phyloP scores from a whole-genome alignment of 1,139 yeast species.

The Pichia sp. region DNA sequence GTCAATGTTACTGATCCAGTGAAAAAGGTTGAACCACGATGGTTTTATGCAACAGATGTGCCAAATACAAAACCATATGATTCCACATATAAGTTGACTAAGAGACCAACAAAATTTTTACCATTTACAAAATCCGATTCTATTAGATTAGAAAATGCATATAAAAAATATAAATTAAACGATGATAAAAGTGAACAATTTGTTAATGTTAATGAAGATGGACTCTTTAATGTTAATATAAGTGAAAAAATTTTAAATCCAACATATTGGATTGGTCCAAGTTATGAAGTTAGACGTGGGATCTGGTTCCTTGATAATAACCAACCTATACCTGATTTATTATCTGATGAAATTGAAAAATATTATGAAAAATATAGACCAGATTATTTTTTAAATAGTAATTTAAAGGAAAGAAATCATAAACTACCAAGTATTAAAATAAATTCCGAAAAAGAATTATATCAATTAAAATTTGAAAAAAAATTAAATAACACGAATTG shows the following conservation, averaged over 20 bases:
- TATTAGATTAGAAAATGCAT: slow-evolving; percentile 48
- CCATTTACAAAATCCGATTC: slow-evolving; percentile 67
- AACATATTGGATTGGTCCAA: slow-evolving; percentile 86
- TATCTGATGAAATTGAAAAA: slow-evolving; percentile 56
- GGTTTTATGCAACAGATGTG: slow-evolving; percentile 82
- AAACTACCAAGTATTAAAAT: slow-evolving; percentile 13
- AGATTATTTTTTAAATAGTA: slow-evolving; percentile 10
- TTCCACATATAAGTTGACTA: slow-evolving; percentile 41
- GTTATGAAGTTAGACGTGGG: slow-evolving; percentile 77
- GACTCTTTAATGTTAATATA: slow-evolving; percentile 66
- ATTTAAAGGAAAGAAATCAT: slow-evolving; percentile 1
- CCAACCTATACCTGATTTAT: slow-evolving; percentile 45
- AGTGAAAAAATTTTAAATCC: slow-evolving; percentile 51
- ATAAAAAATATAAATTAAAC: slow-evolving; percentile 23
- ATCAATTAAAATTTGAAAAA: slow-evolving; percentile 15
- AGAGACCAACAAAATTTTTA: slow-evolving; percentile 55
- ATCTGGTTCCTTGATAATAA: slow-evolving; percentile 68
- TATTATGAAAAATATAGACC: slow-evolving; percentile 38
- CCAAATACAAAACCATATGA: slow-evolving; percentile 65
- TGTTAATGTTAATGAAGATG: slow-evolving; percentile 75
- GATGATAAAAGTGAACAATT: background rate
- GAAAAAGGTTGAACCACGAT: slow-evolving; percentile 25
- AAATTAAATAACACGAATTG: slow-evolving; percentile 15
- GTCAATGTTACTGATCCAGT: background rate
- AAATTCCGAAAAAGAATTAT: slow-evolving; percentile 21